phyloP scores from a whole-genome alignment of 2,329 filamentous ascomycete species.

The Claviceps citrina region DNA sequence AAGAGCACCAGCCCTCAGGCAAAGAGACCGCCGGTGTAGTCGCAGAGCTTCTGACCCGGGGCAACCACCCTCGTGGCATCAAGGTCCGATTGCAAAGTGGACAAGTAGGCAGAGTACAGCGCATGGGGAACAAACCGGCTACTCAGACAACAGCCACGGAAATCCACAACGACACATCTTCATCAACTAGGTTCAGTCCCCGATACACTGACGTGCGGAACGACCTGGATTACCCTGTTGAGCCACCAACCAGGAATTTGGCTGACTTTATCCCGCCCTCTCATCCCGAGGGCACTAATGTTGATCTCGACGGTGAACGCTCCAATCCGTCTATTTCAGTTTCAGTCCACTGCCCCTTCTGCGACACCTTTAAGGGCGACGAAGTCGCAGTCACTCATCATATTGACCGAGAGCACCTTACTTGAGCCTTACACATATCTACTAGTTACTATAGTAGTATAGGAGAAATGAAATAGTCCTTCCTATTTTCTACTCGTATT shows the following conservation, averaged over 20 bases:
- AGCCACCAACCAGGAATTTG: constrained; percentile 24
- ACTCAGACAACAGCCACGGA: constrained; percentile 1
- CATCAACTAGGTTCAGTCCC: constrained; percentile 14
- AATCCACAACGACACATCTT: constrained; percentile 1
- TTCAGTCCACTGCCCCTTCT: constrained; percentile 44
- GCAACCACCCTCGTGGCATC: constrained; percentile 63
- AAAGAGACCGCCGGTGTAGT: constrained; percentile 53
- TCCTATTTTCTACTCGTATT: too few species aligned
- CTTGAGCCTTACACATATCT: too few species aligned
- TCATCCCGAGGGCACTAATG: constrained; percentile 12
- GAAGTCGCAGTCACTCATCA: constrained; percentile 53
- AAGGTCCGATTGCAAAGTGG: constrained; percentile 62
- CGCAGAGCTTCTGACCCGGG: constrained; percentile 51
- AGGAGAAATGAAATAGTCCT: too few species aligned
- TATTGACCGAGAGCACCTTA: constrained; percentile 30
- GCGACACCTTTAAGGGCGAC: constrained; percentile 50
- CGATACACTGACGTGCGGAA: constrained; percentile 21
- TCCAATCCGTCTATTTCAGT: not conserved
- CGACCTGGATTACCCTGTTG: constrained; percentile 22
- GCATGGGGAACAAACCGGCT: constrained; percentile 25
- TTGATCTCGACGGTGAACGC: constrained; percentile 4
- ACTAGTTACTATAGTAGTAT: too few species aligned
- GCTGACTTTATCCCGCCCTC: constrained; percentile 34
- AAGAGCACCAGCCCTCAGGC: constrained; percentile 61
- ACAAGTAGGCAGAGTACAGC: constrained; percentile 58